These are phyloP conservation scores for Dispira simplex DNA, from an alignment of 192 early-diverging fungal species.

Conservation along the genomic window DNA sequence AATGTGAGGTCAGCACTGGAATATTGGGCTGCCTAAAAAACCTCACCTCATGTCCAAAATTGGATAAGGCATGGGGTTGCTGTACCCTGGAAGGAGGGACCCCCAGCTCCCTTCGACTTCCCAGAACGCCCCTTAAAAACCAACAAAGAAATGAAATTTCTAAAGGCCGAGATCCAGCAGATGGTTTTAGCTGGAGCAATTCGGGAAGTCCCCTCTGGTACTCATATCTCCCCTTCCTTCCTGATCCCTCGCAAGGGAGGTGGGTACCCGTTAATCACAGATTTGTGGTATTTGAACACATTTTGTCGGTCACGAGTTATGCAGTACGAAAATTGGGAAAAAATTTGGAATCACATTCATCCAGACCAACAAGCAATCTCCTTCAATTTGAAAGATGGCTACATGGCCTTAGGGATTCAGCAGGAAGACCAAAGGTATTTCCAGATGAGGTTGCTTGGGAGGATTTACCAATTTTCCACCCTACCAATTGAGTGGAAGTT, in stretches of 20 bases:
- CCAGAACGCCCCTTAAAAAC: neutral
- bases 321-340: neutral
- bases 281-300: neutral
- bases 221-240: slow-evolving; percentile 3
- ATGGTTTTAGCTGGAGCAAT: neutral
- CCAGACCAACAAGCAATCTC: neutral
- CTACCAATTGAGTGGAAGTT: neutral
- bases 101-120: neutral
- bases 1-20: neutral
- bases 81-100: neutral
- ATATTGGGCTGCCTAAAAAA: neutral
- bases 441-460: neutral
- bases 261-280: slow-evolving; percentile 1
- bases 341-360: neutral
- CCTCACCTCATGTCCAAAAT: neutral
- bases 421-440: neutral
- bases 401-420: slow-evolving; percentile 3
- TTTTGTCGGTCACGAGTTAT: neutral
- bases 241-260: slow-evolving; percentile 7
- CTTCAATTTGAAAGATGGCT: slow-evolving; percentile 1
- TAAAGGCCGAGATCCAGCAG: neutral
- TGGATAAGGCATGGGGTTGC: neutral
- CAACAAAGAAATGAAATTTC: neutral
- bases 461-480: neutral
- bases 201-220: neutral